Percentiles rank a stretch among this genome's conserved stretches.
phyloP scores from a whole-genome alignment of 2,329 filamentous ascomycete species.

The Fusarium nodosum region DNA sequence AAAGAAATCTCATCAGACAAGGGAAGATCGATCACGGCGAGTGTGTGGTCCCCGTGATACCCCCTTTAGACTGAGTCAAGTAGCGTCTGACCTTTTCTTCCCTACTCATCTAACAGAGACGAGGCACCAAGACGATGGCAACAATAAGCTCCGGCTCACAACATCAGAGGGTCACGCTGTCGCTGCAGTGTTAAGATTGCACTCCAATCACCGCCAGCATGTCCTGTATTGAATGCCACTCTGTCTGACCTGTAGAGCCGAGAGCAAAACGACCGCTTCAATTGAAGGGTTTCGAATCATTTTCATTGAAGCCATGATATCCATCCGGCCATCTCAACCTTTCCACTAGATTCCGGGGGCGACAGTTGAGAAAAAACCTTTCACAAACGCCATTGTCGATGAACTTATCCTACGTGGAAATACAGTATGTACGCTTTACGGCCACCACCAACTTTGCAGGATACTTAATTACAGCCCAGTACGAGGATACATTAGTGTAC shows the following conservation, averaged over 20 bases:
- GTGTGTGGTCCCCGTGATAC: slow-evolving; percentile 31
- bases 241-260: slow-evolving; percentile 2
- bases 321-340: neutral
- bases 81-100: slow-evolving; percentile 44
- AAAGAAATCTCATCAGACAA: slow-evolving; percentile 23
- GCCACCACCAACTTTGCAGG: slow-evolving; percentile 3
- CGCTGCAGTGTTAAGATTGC: slow-evolving; percentile 45
- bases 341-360: slow-evolving; percentile 38
- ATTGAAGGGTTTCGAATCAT: slow-evolving; percentile 1
- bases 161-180: slow-evolving; percentile 44
- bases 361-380: neutral
- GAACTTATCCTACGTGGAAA: neutral
- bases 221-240: slow-evolving; percentile 15
- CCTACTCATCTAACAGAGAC: slow-evolving; percentile 45
- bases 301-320: neutral
- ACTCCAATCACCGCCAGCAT: slow-evolving; percentile 28
- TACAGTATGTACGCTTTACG: slow-evolving; percentile 1
- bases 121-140: slow-evolving; percentile 36
- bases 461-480: slow-evolving; percentile 9
- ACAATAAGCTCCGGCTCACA: slow-evolving; percentile 36
- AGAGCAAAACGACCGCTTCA: slow-evolving; percentile 9
- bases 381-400: neutral
- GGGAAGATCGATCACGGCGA: slow-evolving; percentile 9
- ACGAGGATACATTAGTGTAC: slow-evolving; percentile 5
- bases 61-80: slow-evolving; percentile 42